Conservation (phyloP, 768 basidiomycete genomes). For the Lentinula sp. region DNA sequence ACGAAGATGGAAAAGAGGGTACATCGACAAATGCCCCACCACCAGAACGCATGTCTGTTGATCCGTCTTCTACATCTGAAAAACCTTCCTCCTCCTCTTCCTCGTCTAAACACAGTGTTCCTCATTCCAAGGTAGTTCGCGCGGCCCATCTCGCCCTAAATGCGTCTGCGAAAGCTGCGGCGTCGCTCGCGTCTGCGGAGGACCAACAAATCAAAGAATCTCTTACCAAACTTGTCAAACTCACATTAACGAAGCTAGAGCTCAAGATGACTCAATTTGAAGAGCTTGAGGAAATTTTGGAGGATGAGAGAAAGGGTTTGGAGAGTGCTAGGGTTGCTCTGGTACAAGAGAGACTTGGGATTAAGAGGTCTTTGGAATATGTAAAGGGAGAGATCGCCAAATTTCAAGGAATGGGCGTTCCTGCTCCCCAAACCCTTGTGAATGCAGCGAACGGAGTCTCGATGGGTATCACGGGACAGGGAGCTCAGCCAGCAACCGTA, state of each 20-base stretch:
- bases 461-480: slow-evolving; percentile 36
- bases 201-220: slow-evolving; percentile 73
- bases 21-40: slow-evolving; percentile 8
- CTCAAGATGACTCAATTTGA: slow-evolving; percentile 95
- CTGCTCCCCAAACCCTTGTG: not conserved
- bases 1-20: slow-evolving; percentile 31
- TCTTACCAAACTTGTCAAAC: slow-evolving; percentile 79
- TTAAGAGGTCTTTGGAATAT: slow-evolving; percentile 68
- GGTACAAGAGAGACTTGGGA: slow-evolving; percentile 67
- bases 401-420: slow-evolving; percentile 21
- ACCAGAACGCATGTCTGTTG: slow-evolving; percentile 43
- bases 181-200: slow-evolving; percentile 74
- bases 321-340: slow-evolving; percentile 80
- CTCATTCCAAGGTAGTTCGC: slow-evolving; percentile 71
- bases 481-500: slow-evolving; percentile 34
- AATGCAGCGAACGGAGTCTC: slow-evolving; percentile 13
- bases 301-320: slow-evolving; percentile 80
- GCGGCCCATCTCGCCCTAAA: slow-evolving; percentile 86
- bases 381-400: slow-evolving; percentile 60
- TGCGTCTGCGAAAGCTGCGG: slow-evolving; percentile 83
- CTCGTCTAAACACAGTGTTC: slow-evolving; percentile 31
- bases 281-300: slow-evolving; percentile 85
- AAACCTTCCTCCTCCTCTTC: slow-evolving; percentile 17
- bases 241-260: slow-evolving; percentile 83
- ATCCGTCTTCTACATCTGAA: slow-evolving; percentile 21